Evolutionary conservation across 345 rosid species (phyloP), one percentile per base, ranked within the genome.

Genomic region (Aurinia saxatilis): DNA sequence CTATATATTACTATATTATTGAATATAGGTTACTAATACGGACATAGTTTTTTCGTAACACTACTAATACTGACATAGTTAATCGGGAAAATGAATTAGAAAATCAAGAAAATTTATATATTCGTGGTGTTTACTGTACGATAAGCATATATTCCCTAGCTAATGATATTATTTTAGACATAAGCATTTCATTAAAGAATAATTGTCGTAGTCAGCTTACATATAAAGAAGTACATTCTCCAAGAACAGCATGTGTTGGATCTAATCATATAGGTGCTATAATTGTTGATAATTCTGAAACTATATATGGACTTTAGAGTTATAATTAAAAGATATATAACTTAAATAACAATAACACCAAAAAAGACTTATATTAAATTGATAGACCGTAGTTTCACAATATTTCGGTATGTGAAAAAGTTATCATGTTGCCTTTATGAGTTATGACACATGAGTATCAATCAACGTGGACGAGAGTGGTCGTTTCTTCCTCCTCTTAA

Each of bases 401-500:
- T 38, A 30, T 3, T 39, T 14, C 10, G 15, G 25, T 21, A 21
- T 21, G 25, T 21, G 25, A 21, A 21, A 1, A 21, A 21, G 25
- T 21, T 21, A 21, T 21, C 25, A 21, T 21, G 25, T 21, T 21
- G 25, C 4, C 25, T 21, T 21, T 21, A 21, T 21, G 4, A 21
- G 25, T 21, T 21, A 21, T 21, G 2, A 21, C 15, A 37, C 11
- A 42, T 10, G 18, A 23, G 18, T 54, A 18, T 27, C 17, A 31
- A 58, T 21, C n/a, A n/a, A 10, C 65, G 46, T 67, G 59, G 37
- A 67, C 18, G 50, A 50, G 40, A 59, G 60, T 67, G 59, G 72
- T 57, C 35, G 27, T 33, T 57, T 57, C 23, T 35, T 48, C 57
- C 35, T 56, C 71, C 16, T 46, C 8, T 19, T 11, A 55, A 55